A percentile compares a stretch with the other conserved stretches of the same genome.
phyloP scores from a whole-genome alignment of 2,329 filamentous ascomycete species.

The Fusarium sp. region DNA sequence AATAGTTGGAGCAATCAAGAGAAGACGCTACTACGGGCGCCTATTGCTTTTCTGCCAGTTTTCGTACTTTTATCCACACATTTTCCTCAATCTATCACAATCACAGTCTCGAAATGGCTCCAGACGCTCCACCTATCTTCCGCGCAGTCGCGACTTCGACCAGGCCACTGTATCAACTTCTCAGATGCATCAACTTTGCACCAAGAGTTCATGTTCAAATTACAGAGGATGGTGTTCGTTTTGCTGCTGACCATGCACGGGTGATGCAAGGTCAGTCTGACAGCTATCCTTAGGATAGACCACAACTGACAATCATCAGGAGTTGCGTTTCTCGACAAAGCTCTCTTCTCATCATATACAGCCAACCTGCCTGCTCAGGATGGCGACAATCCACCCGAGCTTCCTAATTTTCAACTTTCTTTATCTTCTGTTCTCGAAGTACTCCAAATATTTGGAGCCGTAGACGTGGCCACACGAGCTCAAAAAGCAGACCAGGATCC shows the following conservation, averaged over 20 bases:
- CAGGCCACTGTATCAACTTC: slow-evolving; percentile 74
- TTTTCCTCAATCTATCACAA: slow-evolving; percentile 6
- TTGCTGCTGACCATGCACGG: slow-evolving; percentile 86
- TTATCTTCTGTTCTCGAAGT: slow-evolving; percentile 90
- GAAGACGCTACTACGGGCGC: slow-evolving; percentile 45
- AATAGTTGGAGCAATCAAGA: slow-evolving; percentile 50
- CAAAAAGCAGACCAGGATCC: slow-evolving; percentile 68
- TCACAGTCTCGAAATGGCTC: slow-evolving; percentile 39
- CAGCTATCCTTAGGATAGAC: background rate
- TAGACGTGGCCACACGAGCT: slow-evolving; percentile 70
- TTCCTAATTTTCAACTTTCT: slow-evolving; percentile 85
- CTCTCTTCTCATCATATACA: slow-evolving; percentile 86
- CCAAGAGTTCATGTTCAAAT: slow-evolving; percentile 75
- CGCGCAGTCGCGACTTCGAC: slow-evolving; percentile 82
- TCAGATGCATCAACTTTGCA: slow-evolving; percentile 68
- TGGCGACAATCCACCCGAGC: slow-evolving; percentile 53
- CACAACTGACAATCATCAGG: slow-evolving; percentile 40
- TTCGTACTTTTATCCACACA: slow-evolving; percentile 25
- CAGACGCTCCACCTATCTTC: slow-evolving; percentile 65
- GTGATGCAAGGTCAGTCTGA: slow-evolving; percentile 82
- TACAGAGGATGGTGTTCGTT: slow-evolving; percentile 83
- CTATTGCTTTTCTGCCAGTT: slow-evolving; percentile 39
- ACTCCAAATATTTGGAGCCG: slow-evolving; percentile 92
- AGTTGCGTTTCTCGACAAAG: slow-evolving; percentile 83
- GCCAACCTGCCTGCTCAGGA: slow-evolving; percentile 63